These are phyloP conservation scores for Trichophyton simii DNA, from an alignment of 2,329 filamentous ascomycete species.

Conservation along the genomic window DNA sequence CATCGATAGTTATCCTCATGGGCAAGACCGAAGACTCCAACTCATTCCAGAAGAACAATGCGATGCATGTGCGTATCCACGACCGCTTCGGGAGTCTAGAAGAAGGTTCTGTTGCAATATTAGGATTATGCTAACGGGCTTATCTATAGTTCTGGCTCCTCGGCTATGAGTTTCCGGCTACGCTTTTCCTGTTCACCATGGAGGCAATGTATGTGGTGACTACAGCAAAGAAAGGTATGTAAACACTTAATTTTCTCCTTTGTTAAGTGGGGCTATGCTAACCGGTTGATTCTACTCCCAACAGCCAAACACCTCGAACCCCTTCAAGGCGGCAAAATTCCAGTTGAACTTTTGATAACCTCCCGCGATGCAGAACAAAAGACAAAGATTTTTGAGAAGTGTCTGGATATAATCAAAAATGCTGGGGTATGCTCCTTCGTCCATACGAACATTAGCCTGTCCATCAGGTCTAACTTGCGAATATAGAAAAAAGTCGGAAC, in stretches of 20 bases:
- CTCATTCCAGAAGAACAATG: conserved; percentile 89
- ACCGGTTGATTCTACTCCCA: neutral
- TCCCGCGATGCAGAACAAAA: conserved; percentile 88
- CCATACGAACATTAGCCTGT: neutral
- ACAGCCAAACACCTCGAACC: conserved; percentile 84
- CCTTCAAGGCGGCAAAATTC: conserved; percentile 81
- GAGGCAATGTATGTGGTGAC: conserved; percentile 87
- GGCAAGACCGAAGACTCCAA: conserved; percentile 85
- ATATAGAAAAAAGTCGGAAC: conserved; percentile 76
- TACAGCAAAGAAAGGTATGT: conserved; percentile 85
- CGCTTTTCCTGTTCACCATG: conserved; percentile 78
- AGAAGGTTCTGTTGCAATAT: neutral
- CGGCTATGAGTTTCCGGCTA: conserved; percentile 96
- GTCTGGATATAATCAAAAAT: conserved; percentile 73
- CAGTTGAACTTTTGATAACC: conserved; percentile 80
- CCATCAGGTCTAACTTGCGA: conserved; percentile 8
- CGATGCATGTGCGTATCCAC: conserved; percentile 63
- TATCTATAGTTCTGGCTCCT: conserved; percentile 78
- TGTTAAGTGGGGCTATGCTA: neutral
- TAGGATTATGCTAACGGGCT: conserved; percentile 12
- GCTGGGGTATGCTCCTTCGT: conserved; percentile 54
- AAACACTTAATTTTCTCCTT: no score
- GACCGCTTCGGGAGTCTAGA: neutral
- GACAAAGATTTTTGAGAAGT: conserved; percentile 74
- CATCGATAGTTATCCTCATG: conserved; percentile 80